phyloP scores from a whole-genome alignment of 2,329 filamentous ascomycete species.

The Sporothrix dimorphospora region DNA sequence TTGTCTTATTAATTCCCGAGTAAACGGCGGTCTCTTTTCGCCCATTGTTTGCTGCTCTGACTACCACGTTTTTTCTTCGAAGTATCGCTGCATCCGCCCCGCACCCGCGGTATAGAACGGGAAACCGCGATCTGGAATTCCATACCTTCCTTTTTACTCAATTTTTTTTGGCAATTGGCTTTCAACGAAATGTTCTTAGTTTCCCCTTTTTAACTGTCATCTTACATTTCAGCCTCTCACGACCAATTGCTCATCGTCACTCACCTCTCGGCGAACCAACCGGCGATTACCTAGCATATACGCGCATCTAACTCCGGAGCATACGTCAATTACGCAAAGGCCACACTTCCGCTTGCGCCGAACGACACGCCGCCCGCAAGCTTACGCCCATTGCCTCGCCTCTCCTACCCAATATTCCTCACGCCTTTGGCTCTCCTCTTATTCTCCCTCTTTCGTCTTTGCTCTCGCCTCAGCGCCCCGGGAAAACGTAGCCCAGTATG shows the following conservation, averaged over 20 bases:
- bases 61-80: conserved; percentile 4
- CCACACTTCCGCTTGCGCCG: neutral
- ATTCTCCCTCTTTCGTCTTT: neutral
- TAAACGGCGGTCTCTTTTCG: neutral
- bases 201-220: neutral
- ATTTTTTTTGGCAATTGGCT: conserved; percentile 1
- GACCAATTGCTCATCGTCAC: neutral
- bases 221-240: neutral
- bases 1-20: conserved; percentile 17
- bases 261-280: neutral
- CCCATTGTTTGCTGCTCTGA: neutral
- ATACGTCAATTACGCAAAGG: conserved; percentile 2
- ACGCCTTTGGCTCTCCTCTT: neutral
- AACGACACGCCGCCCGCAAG: neutral
- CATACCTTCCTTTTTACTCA: neutral
- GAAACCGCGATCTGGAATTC: conserved; percentile 7
- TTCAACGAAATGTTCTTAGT: neutral
- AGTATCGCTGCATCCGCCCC: conserved; percentile 20
- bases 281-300: neutral
- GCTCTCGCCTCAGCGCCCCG: too few species aligned
- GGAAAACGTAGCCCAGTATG: conserved; percentile 10
- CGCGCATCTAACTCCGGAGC: conserved; percentile 1
- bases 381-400: neutral
- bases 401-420: too few species aligned
- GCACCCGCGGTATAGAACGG: conserved; percentile 6